Base-by-base conservation (phyloP, 1,284 basidiomycete species). In the Inonotus hispidus region DNA sequence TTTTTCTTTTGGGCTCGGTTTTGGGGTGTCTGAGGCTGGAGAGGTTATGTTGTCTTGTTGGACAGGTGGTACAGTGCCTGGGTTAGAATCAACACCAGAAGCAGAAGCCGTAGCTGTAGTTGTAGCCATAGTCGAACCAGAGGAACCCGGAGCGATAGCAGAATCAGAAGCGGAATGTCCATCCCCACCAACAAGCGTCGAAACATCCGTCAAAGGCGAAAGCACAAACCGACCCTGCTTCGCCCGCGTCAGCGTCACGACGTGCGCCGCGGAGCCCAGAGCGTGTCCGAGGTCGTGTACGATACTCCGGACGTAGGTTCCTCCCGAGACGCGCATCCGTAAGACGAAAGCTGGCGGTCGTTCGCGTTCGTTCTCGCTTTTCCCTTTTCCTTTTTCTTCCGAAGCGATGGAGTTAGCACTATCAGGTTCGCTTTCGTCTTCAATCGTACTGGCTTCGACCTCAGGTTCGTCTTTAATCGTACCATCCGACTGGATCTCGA, bases 301-400 rank as follows among this genome's bases (percentile, higher is more conserved):
- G 66, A 97, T 88, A 1, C 88, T 92, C 55, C 95, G 87, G 52
- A 98, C 94, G 69, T 98, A 98, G n/a, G 95, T 98, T 25, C 95
- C 95, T n/a, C 90, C 90, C 16, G 92, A 93, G 7, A 97, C 95
- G 61, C 82, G 90, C 93, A 98, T 95, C 59, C 82, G 83, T 63
- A 98, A 77, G 10, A 89, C 88, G 71, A 98, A 96, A n/a, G 87
- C 88, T 0, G 87, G 82, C 1, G 94, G 91, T 70, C 71, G 58
- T 80, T 73, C 37, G n/a, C n/a, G n/a, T n/a, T n/a, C n/a, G n/a
- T n/a, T n/a, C n/a, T n/a, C n/a, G 78, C 10, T 25, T 37, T 8
- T 23, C n/a, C 11, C 6, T 29, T 39, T 76, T 19, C 75, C 74
- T 27, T 73, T 65, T 13, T 74, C 70, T 2, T 67, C 66, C 37